Evolutionary conservation across 495 filamentous ascomycete genomes (phyloP), one percentile per base, ranked within the genome.

Genomic region (Trichoderma reesei): DNA sequence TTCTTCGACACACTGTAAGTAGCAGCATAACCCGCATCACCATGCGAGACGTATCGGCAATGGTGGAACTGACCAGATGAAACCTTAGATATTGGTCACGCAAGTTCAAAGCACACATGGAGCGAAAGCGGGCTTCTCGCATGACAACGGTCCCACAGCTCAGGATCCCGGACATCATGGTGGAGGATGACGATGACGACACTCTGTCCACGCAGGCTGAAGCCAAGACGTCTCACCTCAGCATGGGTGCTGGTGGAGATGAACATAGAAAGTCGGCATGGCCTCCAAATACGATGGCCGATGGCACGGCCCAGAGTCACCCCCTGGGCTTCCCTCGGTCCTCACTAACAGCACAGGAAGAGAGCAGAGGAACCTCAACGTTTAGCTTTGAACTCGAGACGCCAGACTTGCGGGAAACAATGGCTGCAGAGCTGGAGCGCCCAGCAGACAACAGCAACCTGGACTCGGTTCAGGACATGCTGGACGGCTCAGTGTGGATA

Each of bases 1-100:
- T 99, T 99, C 80, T 97, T 99, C 77, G 89, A 97, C 70, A 98
- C 92, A 31, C 78, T 98, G 73, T 93, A 77, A 65, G 76, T 70
- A 46, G 31, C 13, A 26, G 6, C 33, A 18, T 20, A 34, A 61
- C 18, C 20, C 18, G 9, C 6, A 26, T 3, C 14, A 31, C 20
- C 14, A 41, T 0, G 7, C 16, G 20, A 7, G n/a, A 16, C 20
- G 5, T 5, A 41, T 20, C 8, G 64, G 68, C 65, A 68, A 46
- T 11, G 26, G 26, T 26, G 26, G n/a, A 14, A 37, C 66, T 73
- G 20, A 73, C 41, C 0, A 70, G 18, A 0, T 34, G 59, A 8
- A 5, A 26, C 1, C 14, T 44, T 65, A 83, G 81, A 61, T 87
- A 91, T 78, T 96, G 90, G 85, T 83, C 85, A 61, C 89, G 92